Evolutionary conservation across 768 basidiomycete species (phyloP).

Genomic region (Hemileccinum rubropunctum): DNA sequence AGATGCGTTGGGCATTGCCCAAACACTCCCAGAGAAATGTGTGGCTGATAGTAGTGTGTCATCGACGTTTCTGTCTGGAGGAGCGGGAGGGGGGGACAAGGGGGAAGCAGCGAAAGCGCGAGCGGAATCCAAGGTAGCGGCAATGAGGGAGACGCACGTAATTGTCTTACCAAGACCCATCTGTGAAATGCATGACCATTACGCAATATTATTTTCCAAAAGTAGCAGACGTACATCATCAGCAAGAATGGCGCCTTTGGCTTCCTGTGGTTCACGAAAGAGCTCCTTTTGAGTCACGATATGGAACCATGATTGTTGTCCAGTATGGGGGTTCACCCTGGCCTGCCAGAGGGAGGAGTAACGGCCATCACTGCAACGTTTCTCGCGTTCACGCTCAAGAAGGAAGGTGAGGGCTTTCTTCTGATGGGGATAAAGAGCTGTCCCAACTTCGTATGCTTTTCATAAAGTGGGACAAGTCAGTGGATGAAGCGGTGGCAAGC

Average conservation of each 20-base stretch:
- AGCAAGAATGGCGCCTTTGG: constrained; percentile 89
- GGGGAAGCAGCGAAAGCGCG: constrained; percentile 59
- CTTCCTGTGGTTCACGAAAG: constrained; percentile 60
- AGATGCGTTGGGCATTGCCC: constrained; percentile 71
- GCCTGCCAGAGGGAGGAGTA: constrained; percentile 73
- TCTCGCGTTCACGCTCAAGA: constrained; percentile 81
- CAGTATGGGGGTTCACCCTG: constrained; percentile 46
- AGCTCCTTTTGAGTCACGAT: constrained; percentile 80
- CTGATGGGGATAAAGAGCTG: constrained; percentile 93
- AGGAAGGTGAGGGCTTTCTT: constrained; percentile 97
- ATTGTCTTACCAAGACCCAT: constrained; percentile 99
- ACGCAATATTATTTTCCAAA: constrained; percentile 7
- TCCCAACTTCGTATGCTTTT: constrained; percentile 70
- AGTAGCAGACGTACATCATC: constrained; percentile 76
- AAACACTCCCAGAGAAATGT: constrained; percentile 78
- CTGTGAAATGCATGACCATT: constrained; percentile 39
- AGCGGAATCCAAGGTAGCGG: constrained; percentile 75
- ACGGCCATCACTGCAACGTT: constrained; percentile 51
- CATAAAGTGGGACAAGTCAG: constrained; percentile 18
- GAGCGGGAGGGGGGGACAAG: constrained; percentile 43
- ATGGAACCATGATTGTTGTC: constrained; percentile 67
- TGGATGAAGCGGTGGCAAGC: constrained; percentile 8
- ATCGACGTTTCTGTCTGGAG: constrained; percentile 36
- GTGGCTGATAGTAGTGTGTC: constrained; percentile 41
- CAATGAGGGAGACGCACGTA: constrained; percentile 90